Base-by-base conservation (phyloP, 2,329 filamentous ascomycete species). In the Coniochaeta ligniaria region DNA sequence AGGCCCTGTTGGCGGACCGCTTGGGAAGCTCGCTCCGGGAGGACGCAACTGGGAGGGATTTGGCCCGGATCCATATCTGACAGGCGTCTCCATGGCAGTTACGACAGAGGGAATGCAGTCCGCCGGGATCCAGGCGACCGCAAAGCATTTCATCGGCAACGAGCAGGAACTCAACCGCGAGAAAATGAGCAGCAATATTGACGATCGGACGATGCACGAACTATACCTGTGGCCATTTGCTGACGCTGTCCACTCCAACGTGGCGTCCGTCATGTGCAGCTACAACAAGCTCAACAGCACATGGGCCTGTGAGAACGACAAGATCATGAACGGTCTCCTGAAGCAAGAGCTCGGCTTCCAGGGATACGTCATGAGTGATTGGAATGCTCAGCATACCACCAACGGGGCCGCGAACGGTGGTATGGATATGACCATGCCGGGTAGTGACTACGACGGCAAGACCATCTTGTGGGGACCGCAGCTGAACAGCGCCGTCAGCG, bases 21-120 rank as follows among this genome's bases (percentile, higher is more conserved):
- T 96, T 2, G 91, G 91, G 8, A 85, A 90, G 67, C 83, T 87
- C 68, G 87, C 90, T 1, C 79, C 83, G 56, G 91, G 86, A 35
- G 91, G 91, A 0, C 80, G 91, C 41, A 92, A 91, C 70, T 96
- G 91, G 91, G 91, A 95, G 71, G 90, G 87, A 0, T 95, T 94
- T 69, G 88, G 89, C 0, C 80, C 87, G 1, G 91, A 96, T 69
- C 90, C 91, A 0, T 91, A 94, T 59, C 79, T 95, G 0, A 63
- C 85, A 22, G 88, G 86, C 20, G 77, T 88, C 63, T 84, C 81
- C 11, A 83, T 86, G 69, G 78, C 77, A 17, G 80, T 86, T 70
- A 88, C 86, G 0, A 79, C 90, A 60, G 75, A 81, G 64, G 88
- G 78, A 0, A 78, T 84, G 71, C 82, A 85, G 70, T 67, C 71